Evolutionary conservation across 148 eudicot genomes (phyloP), one percentile per base, ranked within the genome.

Genomic region (Pouteria glomerata): DNA sequence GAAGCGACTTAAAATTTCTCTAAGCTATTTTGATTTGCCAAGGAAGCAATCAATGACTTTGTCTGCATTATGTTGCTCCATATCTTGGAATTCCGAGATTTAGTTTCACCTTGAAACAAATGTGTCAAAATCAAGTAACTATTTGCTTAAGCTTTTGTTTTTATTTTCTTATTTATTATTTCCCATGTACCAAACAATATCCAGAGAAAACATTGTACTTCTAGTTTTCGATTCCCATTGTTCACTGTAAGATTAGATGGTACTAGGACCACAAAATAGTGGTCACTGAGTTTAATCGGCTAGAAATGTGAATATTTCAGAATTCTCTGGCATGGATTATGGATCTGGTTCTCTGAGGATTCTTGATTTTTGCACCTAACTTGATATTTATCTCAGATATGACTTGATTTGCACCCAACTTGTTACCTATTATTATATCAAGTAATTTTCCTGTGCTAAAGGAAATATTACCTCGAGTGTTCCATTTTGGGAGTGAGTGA

Each of bases 201-300:
- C n/a, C 8, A 21, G 34, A 39, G 60, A 34, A 19, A 37, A 44
- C n/a, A 39, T 52, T 26, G 53, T 52, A 57, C 41, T 3, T 42
- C 66, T 50, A 39, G 67, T 58, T 68, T 52, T 37, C 58, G 58
- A 68, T 75, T 39, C 73, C 66, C 48, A 48, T 68, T 24, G 31
- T 68, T 75, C 70, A 64, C 70, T 64, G 27, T n/a, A 23, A 44
- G 57, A 57, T 26, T 68, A 44, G 63, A 29, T 30, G 62, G 59
- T 24, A 15, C n/a, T 2, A 56, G 76, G 63, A 39, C 63, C 70
- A 33, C n/a, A n/a, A n/a, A n/a, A n/a, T n/a, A n/a, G n/a, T n/a
- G n/a, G n/a, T 11, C n/a, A n/a, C n/a, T 15, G 50, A 41, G 34
- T n/a, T 42, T 31, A 12, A 39, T 64, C 68, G 48, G 58, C 59